Conservation (phyloP, 306 rosid species). For the Vachellia collinsii region DNA sequence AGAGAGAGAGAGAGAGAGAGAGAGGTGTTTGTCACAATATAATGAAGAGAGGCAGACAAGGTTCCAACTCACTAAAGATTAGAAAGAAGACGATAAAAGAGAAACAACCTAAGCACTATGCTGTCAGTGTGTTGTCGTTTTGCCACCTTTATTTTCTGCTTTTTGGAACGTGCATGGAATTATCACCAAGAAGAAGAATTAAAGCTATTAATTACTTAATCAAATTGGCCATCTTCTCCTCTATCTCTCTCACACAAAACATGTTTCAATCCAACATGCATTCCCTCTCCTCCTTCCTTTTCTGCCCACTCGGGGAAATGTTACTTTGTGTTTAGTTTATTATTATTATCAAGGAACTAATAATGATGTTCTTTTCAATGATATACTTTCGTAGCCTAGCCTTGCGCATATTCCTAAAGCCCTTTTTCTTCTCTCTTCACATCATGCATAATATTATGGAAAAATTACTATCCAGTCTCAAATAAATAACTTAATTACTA, state of each 20-base stretch:
- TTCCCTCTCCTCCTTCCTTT: not conserved
- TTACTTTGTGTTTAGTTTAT: not conserved
- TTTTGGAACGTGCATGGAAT: slow-evolving; percentile 14
- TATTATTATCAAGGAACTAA: not conserved
- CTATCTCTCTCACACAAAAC: not conserved
- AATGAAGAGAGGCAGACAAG: not conserved
- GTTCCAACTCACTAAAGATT: slow-evolving; percentile 32
- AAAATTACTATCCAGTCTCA: too few species aligned
- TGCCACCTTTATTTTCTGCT: slow-evolving; percentile 27
- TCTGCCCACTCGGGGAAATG: slow-evolving; percentile 4
- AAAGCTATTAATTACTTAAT: not conserved
- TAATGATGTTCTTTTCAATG: not conserved
- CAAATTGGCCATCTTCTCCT: slow-evolving; percentile 3
- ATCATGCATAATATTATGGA: not conserved
- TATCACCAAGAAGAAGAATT: not conserved
- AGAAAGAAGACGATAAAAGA: not conserved
- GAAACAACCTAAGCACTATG: not conserved
- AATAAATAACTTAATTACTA: too few species aligned
- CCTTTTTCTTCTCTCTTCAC: not conserved
- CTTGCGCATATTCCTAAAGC: not conserved
- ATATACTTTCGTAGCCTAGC: not conserved
- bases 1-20: not conserved
- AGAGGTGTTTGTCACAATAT: not conserved
- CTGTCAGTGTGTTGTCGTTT: slow-evolving; percentile 5
- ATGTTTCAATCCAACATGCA: not conserved